Base-by-base conservation (phyloP, 1,284 basidiomycete genomes). In the Papiliotrema laurentii region DNA sequence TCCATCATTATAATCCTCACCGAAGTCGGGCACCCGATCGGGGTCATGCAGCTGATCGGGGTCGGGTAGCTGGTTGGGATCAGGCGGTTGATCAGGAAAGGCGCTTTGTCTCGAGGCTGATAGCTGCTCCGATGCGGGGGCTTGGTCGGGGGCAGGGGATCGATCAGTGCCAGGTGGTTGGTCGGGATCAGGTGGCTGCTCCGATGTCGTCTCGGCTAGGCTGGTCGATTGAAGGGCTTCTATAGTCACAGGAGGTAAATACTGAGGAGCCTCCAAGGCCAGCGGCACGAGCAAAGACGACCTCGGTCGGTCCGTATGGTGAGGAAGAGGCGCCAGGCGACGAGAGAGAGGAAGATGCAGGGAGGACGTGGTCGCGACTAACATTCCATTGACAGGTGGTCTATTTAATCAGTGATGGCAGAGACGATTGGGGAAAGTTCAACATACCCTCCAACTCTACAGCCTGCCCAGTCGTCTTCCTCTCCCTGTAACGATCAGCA, bases 391-490 rank as follows among this genome's bases (percentile, higher is more conserved):
- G 35, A 10, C 18, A 11, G 35, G 18, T 13, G 35, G 35, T 37
- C 35, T 37, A 19, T 37, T 37, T 9, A 37, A 19, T 19, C 31
- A 21, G 7, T 10, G 14, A 10, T 21, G 21, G 11, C 42, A 31
- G 13, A 25, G 6, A 16, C 9, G 14, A 9, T 11, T 31, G 5
- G 5, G 22, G 44, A 27, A 38, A 30, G 5, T 26, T 14, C 22
- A n/a, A 46, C 54, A 47, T 38, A 56, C 54, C 59, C 61, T 47
- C 61, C 61, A 16, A 46, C 58, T 41, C 61, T 34, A 36, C 46
- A 54, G 13, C 57, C 56, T 39, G 47, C 54, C 61, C 63, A 65
- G 5, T 53, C 35, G 41, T 61, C 51, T 2, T 43, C 48, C 24
- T 56, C 53, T 5, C 63, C 61, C 54, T 49, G 24, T 13, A 18